phyloP scores from a whole-genome alignment of 345 rosid species.

The Hevea brasiliensis region DNA sequence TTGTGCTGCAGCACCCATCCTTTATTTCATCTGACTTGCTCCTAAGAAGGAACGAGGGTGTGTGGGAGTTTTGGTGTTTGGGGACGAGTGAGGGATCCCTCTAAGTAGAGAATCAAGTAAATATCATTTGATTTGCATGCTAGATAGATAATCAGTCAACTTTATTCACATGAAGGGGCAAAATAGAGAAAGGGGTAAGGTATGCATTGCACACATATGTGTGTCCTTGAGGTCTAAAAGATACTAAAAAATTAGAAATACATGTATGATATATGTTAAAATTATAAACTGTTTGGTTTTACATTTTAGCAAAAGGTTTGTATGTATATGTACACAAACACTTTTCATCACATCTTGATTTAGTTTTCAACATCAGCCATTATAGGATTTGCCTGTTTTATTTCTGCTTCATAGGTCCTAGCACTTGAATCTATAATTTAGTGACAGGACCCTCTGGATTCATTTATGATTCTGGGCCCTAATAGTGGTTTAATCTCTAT shows the following conservation, averaged over 20 bases:
- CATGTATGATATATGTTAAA: too few relatives aligned
- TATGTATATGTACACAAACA: too few relatives aligned
- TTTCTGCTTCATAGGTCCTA: neutral
- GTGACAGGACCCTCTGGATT: neutral
- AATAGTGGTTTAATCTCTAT: neutral
- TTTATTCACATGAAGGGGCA: too few relatives aligned
- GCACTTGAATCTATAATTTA: neutral
- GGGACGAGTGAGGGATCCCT: too few relatives aligned
- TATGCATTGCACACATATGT: too few relatives aligned
- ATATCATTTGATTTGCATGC: neutral
- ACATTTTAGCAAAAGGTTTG: too few relatives aligned
- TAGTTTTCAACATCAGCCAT: neutral
- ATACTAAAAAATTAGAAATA: too few relatives aligned
- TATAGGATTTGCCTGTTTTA: neutral
- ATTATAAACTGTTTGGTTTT: too few relatives aligned
- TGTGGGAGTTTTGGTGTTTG: too few relatives aligned
- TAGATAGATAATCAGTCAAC: neutral
- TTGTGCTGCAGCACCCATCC: neutral
- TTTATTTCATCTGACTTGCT: neutral
- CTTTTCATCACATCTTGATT: neutral
- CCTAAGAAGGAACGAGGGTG: too few relatives aligned
- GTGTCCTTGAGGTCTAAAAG: too few relatives aligned
- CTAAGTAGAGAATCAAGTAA: neutral
- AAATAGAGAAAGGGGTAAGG: neutral
- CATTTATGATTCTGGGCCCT: neutral